Evolutionary conservation across 2,329 filamentous ascomycete species (phyloP), one percentile per base, ranked within the genome.

Genomic region (Fusarium sp.): DNA sequence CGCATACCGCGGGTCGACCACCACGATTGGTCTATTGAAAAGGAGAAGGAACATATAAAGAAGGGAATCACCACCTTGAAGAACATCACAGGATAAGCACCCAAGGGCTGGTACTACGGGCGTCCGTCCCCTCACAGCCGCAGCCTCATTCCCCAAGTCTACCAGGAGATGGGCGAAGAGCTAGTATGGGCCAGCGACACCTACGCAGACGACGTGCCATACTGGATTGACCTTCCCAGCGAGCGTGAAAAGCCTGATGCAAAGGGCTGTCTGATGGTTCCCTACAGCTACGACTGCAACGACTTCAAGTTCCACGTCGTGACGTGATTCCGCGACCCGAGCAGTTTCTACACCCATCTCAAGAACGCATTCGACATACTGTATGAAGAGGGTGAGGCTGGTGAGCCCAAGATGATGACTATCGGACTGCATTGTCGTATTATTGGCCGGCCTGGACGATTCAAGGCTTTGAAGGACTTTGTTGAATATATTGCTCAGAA

Each of bases 21-120:
- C 6, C 55, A 60, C 33, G 45, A 51, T 3, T 61, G 55, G 55
- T 46, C 39, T 3, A 11, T 35, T 6, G 55, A 61, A 0, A 52
- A 20, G 13, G 57, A 61, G 25, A 61, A 41, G 7, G 15, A 53
- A 3, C 45, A 41, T 4, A 53, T 61, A 2, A 46, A 15, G 7
- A 61, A 33, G 17, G 56, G 25, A 0, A 19, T 53, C 3, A 20
- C 17, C 0, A 53, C 39, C 9, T 10, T 61, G 7, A 60, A 60
- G 20, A 22, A 4, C 9, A 10, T 60, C 3, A 60, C 45, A 2
- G 57, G 57, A 13, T 60, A 60, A 15, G 57, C 32, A 0, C 57
- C 55, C 2, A 61, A n/a, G 8, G 57, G 57, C 4, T 61, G 57
- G 55, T 59, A 61, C 20, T 61, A 61, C 6, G 57, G 57, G 2